Percentiles rank a stretch among this genome's conserved stretches.
phyloP scores from a whole-genome alignment of 1,284 basidiomycete genomes.

The Takashimella tepidaria region DNA sequence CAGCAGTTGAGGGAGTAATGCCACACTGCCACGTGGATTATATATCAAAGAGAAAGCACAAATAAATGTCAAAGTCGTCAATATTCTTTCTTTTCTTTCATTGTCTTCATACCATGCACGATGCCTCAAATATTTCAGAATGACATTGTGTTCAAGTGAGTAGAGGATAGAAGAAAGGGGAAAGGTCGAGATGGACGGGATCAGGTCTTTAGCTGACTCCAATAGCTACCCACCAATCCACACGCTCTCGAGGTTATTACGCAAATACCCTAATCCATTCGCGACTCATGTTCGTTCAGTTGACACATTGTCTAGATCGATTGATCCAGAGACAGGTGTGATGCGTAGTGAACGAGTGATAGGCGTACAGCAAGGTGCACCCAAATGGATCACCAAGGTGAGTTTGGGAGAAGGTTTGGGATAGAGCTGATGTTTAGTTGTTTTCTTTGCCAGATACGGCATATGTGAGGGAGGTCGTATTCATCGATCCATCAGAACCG shows the following conservation, averaged over 20 bases:
- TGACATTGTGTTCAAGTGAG: slow-evolving; percentile 18
- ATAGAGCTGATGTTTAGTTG: slow-evolving; percentile 20
- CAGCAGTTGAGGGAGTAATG: too few species aligned
- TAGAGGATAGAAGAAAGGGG: not conserved
- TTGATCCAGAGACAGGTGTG: slow-evolving; percentile 77
- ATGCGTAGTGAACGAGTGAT: slow-evolving; percentile 61
- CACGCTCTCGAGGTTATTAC: slow-evolving; percentile 82
- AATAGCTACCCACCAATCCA: slow-evolving; percentile 78
- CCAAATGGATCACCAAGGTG: slow-evolving; percentile 48
- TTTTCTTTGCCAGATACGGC: slow-evolving; percentile 63
- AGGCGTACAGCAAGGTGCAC: slow-evolving; percentile 47
- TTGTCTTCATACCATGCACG: not conserved
- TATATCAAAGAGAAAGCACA: too few species aligned
- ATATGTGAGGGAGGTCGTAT: slow-evolving; percentile 88
- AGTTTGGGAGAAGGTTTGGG: slow-evolving; percentile 6
- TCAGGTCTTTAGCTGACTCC: slow-evolving; percentile 3
- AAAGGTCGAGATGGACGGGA: too few species aligned
- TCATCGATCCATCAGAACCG: slow-evolving; percentile 65
- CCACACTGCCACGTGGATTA: too few species aligned
- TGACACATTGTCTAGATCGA: slow-evolving; percentile 76
- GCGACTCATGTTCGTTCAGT: slow-evolving; percentile 87
- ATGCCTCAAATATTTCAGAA: slow-evolving; percentile 22
- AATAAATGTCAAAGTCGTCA: too few species aligned
- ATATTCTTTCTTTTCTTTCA: too few species aligned
- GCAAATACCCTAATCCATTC: slow-evolving; percentile 92